Percentiles rank a stretch among this genome's conserved stretches.
These are phyloP conservation scores for Symbiodinium pilosum DNA, from an alignment of 73 alveolate genomes.

Conservation along the genomic window DNA sequence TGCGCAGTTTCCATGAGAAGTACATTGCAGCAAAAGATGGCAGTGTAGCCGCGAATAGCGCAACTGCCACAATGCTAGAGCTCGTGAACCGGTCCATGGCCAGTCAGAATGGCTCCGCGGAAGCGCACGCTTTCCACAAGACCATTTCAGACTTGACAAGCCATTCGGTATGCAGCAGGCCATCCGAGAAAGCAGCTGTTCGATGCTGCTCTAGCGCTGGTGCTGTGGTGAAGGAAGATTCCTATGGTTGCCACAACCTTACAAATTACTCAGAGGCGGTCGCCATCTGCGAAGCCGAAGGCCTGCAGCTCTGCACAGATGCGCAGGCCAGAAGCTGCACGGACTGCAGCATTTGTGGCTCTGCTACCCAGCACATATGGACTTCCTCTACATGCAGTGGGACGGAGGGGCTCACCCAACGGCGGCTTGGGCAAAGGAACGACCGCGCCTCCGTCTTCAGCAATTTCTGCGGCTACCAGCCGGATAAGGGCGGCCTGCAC, in stretches of 20 bases:
- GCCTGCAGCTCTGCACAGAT: constrained; percentile 53
- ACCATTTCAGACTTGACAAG: not conserved
- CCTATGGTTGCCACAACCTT: constrained; percentile 14
- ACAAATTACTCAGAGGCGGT: not conserved
- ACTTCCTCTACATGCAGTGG: not conserved
- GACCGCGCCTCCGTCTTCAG: constrained; percentile 86
- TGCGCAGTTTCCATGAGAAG: not conserved
- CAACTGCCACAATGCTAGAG: not conserved
- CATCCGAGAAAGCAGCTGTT: constrained; percentile 36
- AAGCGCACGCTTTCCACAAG: constrained; percentile 15
- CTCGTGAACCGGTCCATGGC: constrained; percentile 45
- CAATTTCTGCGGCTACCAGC: not conserved
- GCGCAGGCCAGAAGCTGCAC: not conserved
- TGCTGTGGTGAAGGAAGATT: not conserved
- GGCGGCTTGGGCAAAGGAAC: constrained; percentile 40
- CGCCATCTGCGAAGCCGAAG: constrained; percentile 11
- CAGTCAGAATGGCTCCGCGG: not conserved
- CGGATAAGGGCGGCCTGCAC: constrained; percentile 45
- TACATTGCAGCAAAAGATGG: not conserved
- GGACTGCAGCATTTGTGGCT: not conserved
- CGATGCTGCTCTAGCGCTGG: constrained; percentile 36
- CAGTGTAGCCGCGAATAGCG: not conserved
- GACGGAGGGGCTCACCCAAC: constrained; percentile 30
- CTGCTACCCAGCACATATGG: constrained; percentile 39
- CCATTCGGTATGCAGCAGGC: constrained; percentile 20